Percentiles rank a stretch among this genome's conserved stretches.
phyloP scores from a whole-genome alignment of 371 early-diverging fungal species.

The Mortierella sp. region DNA sequence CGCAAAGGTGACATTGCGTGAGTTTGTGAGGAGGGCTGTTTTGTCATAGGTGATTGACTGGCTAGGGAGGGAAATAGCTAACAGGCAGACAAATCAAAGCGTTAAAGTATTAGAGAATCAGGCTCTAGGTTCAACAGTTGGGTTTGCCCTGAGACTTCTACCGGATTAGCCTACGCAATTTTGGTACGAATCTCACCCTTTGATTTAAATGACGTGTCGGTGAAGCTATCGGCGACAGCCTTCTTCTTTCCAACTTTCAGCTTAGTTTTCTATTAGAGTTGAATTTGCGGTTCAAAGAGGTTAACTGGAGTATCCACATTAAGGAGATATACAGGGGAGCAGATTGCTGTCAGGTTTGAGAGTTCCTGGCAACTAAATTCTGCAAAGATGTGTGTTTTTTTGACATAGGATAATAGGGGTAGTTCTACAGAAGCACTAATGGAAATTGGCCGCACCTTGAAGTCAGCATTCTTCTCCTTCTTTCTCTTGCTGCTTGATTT shows the following conservation, averaged over 20 bases:
- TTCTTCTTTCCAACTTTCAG: conserved; percentile 94
- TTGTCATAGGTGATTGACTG: conserved; percentile 86
- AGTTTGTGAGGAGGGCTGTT: conserved; percentile 74
- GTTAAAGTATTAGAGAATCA: not conserved
- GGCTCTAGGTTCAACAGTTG: not conserved
- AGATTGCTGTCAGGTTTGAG: not conserved
- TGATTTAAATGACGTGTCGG: conserved; percentile 89
- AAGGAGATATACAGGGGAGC: too few species aligned
- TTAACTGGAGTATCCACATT: not conserved
- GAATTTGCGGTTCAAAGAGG: not conserved
- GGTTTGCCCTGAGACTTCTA: not conserved
- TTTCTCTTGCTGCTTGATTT: conserved; percentile 78
- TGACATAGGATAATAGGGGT: not conserved
- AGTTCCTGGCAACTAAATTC: not conserved
- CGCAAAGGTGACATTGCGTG: conserved; percentile 78
- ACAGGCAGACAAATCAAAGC: not conserved
- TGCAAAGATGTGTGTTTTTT: not conserved
- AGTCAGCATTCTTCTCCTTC: conserved; percentile 85
- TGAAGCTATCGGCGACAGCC: conserved; percentile 80
- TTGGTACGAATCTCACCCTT: conserved; percentile 64
- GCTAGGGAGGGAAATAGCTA: conserved; percentile 81
- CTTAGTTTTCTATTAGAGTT: conserved; percentile 83
- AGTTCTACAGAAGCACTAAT: too few species aligned
- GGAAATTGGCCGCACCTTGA: conserved; percentile 66
- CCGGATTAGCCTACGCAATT: not conserved